Evolutionary conservation across 2,329 filamentous ascomycete genomes (phyloP).

Genomic region (Trichoderma hamatum): DNA sequence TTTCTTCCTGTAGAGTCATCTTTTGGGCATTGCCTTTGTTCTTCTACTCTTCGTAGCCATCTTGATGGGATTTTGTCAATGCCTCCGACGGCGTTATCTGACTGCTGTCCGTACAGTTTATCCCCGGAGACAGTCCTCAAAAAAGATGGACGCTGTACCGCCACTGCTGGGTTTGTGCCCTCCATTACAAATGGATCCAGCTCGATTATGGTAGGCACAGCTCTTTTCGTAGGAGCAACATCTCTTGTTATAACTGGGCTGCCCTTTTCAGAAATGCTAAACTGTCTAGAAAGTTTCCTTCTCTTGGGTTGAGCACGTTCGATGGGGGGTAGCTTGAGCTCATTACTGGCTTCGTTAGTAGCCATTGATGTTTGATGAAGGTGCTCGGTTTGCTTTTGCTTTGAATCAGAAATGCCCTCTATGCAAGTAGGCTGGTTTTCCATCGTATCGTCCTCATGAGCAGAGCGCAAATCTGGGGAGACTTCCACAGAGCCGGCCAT

Average conservation of each 20-base stretch:
- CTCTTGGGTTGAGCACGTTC: background rate
- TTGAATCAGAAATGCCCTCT: background rate
- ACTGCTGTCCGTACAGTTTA: background rate
- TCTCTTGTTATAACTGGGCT: conserved; percentile 31
- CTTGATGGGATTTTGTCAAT: background rate
- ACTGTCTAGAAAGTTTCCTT: conserved; percentile 9
- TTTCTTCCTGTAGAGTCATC: background rate
- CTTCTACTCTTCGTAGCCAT: background rate
- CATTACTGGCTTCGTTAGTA: background rate
- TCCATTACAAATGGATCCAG: background rate
- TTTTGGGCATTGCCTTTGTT: background rate
- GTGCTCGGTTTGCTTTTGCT: background rate
- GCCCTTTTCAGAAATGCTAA: conserved; percentile 36
- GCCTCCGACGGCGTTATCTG: background rate
- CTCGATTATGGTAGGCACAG: no score
- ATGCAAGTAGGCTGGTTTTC: background rate
- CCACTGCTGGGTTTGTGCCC: background rate
- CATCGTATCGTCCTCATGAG: background rate
- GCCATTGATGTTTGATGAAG: no score
- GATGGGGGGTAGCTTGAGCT: background rate
- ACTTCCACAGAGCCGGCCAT: background rate
- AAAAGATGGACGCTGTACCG: background rate
- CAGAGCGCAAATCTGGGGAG: background rate
- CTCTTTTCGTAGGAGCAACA: background rate
- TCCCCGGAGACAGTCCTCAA: background rate